Evolutionary conservation across 2,329 filamentous ascomycete species (phyloP).

Genomic region (Verruconis gallopava): DNA sequence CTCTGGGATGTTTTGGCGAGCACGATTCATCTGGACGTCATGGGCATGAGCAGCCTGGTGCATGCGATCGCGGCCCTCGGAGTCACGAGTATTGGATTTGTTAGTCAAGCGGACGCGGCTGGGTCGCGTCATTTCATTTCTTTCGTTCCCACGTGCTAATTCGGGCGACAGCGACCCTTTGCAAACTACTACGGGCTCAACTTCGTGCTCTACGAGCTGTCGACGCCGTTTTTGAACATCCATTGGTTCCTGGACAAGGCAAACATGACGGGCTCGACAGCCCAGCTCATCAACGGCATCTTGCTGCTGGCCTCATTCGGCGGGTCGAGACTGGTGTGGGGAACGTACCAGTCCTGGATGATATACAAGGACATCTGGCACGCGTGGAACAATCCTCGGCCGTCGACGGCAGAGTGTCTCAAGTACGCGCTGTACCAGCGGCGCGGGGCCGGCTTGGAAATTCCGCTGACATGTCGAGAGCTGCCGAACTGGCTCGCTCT

Average conservation of each 20-base stretch:
- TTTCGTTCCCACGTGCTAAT: neutral
- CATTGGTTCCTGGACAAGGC: constrained; percentile 91
- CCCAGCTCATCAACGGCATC: constrained; percentile 36
- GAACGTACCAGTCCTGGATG: constrained; percentile 53
- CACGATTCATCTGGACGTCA: constrained; percentile 52
- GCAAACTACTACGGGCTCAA: constrained; percentile 69
- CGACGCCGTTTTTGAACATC: constrained; percentile 72
- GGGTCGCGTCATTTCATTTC: neutral
- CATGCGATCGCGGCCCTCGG: constrained; percentile 62
- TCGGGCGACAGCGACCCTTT: constrained; percentile 56
- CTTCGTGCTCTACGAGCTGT: constrained; percentile 82
- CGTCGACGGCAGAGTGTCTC: constrained; percentile 16
- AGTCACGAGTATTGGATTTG: constrained; percentile 68
- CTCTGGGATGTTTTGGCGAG: constrained; percentile 70
- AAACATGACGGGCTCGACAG: constrained; percentile 58
- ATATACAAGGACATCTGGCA: constrained; percentile 52
- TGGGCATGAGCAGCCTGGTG: constrained; percentile 60
- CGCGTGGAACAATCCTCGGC: constrained; percentile 9
- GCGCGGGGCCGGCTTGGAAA: constrained; percentile 22
- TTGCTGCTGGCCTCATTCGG: constrained; percentile 27
- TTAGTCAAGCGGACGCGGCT: constrained; percentile 44
- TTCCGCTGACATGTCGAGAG: constrained; percentile 5
- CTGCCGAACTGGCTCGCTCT: constrained; percentile 58
- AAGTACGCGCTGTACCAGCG: neutral
- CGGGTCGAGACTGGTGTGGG: constrained; percentile 49